Base-by-base conservation (phyloP, 1,284 basidiomycete species). In the Ganoderma multipileum region DNA sequence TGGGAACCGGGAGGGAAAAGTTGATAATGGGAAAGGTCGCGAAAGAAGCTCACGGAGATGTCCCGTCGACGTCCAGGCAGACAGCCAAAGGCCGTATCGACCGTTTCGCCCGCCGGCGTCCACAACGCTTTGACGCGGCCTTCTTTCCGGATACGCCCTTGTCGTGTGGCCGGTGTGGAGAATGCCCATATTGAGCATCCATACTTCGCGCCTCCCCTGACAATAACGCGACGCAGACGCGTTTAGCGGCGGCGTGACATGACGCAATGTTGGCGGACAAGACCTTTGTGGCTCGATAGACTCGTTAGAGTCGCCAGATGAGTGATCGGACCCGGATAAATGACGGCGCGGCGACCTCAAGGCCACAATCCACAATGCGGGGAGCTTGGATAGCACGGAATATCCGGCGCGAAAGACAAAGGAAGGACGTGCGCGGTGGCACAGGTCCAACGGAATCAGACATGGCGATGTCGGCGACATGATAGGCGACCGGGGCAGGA, bases 221-320 rank as follows among this genome's bases (percentile, higher is more conserved):
- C 55, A 58, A 58, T 58, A 36, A 20, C 16, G 33, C 55, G 55
- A 30, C 55, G 55, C 33, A 11, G 30, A 58, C 20, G 55, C 33
- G 33, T n/a, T 58, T 36, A 33, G 55, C 55, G 33, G 44, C 12
- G 20, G 38, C 36, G 64, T 52, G 52, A 55, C 62, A 63, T 69
- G 62, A 67, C 69, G 67, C 63, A 71, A 65, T 67, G 23, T 50
- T 50, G 63, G 65, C 65, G 65, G 60, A 44, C 65, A 66, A 65
- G 61, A 59, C 57, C 67, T 66, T 68, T 68, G 62, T 66, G 30
- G 62, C 67, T 38, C 70, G 64, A 66, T 65, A 62, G 57, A 57
- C 58, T 30, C 20, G 11, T 57, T 57, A 57, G 55, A 36, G 55
- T n/a, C 6, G 33, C 26, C 28, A 26, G 36, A 59, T 47, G 33